phyloP scores from a whole-genome alignment of 768 basidiomycete species.

The Sarcodon sp. region DNA sequence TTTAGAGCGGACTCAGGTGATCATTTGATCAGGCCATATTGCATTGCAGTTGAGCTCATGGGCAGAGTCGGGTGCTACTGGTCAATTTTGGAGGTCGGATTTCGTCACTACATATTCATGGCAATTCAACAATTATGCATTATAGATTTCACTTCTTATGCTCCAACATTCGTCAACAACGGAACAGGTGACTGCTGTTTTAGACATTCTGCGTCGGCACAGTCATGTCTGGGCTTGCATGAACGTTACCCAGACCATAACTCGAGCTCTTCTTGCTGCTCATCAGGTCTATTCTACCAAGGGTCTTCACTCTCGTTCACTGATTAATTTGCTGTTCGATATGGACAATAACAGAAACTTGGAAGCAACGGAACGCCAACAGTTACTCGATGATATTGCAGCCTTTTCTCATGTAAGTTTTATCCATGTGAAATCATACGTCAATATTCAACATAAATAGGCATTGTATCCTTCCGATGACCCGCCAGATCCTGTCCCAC shows the following conservation, averaged over 20 bases:
- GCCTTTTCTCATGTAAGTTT: conserved; percentile 46
- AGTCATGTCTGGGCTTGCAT: conserved; percentile 70
- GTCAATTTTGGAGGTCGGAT: conserved; percentile 53
- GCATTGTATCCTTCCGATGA: conserved; percentile 27
- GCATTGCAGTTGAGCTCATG: conserved; percentile 46
- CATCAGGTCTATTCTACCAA: conserved; percentile 52
- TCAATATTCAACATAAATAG: conserved; percentile 10
- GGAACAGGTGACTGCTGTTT: conserved; percentile 43
- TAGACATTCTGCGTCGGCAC: conserved; percentile 65
- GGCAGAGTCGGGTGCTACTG: conserved; percentile 50
- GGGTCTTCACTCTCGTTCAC: conserved; percentile 50
- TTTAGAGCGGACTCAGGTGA: conserved; percentile 1
- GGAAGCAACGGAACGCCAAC: conserved; percentile 39
- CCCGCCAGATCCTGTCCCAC: conserved; percentile 20
- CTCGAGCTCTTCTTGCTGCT: conserved; percentile 44
- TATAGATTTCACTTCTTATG: conserved; percentile 23
- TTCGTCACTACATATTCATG: not conserved
- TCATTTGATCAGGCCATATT: conserved; percentile 40
- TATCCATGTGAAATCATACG: not conserved
- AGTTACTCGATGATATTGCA: conserved; percentile 44
- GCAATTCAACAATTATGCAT: not conserved
- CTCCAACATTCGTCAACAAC: conserved; percentile 38
- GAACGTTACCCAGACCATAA: conserved; percentile 43
- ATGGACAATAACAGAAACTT: conserved; percentile 53
- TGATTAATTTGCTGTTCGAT: conserved; percentile 51